phyloP scores from a whole-genome alignment of 2,329 filamentous ascomycete genomes.

The Xylariales sp. region DNA sequence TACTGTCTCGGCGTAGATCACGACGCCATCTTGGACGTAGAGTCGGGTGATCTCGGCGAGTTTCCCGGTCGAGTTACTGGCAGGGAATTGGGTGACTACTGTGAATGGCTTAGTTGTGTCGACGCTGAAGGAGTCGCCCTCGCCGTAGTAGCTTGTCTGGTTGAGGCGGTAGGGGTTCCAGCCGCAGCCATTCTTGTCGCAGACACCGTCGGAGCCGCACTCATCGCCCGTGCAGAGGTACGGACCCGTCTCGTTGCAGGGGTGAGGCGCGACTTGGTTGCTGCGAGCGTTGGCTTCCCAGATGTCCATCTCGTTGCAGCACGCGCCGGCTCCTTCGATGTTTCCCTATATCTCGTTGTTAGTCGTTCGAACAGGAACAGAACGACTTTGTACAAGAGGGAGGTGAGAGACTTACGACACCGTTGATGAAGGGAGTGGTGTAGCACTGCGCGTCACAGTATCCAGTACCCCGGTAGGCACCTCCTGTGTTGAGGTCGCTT shows the following conservation, averaged over 20 bases:
- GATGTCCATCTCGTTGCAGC: constrained; percentile 35
- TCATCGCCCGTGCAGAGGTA: constrained; percentile 27
- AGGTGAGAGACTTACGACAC: constrained; percentile 30
- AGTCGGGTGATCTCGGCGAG: constrained; percentile 29
- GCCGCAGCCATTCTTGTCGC: constrained; percentile 31
- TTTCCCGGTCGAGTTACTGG: constrained; percentile 22
- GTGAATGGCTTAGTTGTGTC: constrained; percentile 31
- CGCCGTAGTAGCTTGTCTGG: constrained; percentile 27
- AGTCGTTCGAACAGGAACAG: no score
- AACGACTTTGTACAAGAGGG: no score
- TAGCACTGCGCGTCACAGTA: constrained; percentile 35
- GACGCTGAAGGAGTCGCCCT: constrained; percentile 23
- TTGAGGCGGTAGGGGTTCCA: constrained; percentile 31
- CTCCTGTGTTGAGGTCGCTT: constrained; percentile 35
- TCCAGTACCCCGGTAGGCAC: constrained; percentile 31
- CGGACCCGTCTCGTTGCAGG: constrained; percentile 28
- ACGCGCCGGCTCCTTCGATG: constrained; percentile 27
- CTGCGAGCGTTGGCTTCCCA: constrained; percentile 33
- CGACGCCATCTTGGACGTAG: constrained; percentile 30
- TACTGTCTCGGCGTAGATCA: constrained; percentile 27
- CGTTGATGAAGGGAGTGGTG: constrained; percentile 31
- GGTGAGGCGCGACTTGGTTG: constrained; percentile 31
- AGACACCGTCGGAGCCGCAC: constrained; percentile 25
- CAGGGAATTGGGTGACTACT: constrained; percentile 32
- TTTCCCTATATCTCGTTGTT: constrained; percentile 30